A percentile compares a stretch with the other conserved stretches of the same genome.
Evolutionary conservation across 1,284 basidiomycete species (phyloP).

Genomic region (Rhodotorula sp.): DNA sequence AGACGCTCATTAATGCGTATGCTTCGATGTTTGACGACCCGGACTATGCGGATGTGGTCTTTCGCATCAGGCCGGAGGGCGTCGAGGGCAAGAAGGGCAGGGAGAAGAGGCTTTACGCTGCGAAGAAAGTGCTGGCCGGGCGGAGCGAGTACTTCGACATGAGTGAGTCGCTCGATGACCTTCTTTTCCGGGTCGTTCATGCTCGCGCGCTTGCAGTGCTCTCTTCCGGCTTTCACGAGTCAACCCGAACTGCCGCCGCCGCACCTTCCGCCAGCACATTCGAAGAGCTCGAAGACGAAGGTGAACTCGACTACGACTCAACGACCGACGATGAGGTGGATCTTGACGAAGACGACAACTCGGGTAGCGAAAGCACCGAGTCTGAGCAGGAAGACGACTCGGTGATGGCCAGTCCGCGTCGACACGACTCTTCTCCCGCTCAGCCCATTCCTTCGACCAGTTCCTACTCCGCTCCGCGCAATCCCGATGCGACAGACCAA

Average conservation of each 20-base stretch:
- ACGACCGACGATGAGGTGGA: constrained; percentile 23
- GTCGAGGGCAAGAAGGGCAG: constrained; percentile 3
- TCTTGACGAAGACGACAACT: constrained; percentile 43
- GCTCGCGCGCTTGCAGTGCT: constrained; percentile 28
- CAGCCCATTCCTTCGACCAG: too few relatives aligned
- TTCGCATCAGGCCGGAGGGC: constrained; percentile 41
- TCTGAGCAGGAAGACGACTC: neutral
- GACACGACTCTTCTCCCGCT: too few relatives aligned
- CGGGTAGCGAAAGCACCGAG: constrained; percentile 30
- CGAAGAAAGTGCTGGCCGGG: constrained; percentile 50
- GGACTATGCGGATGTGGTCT: constrained; percentile 45
- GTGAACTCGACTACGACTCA: constrained; percentile 24
- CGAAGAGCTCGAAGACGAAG: constrained; percentile 24
- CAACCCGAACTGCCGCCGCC: constrained; percentile 9
- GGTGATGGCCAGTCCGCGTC: neutral
- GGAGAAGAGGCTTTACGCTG: constrained; percentile 48
- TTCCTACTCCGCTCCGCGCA: too few relatives aligned
- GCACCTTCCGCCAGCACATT: neutral
- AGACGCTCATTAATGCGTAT: constrained; percentile 44
- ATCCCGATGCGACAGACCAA: too few relatives aligned
- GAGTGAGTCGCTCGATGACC: constrained; percentile 22
- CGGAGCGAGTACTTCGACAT: constrained; percentile 49
- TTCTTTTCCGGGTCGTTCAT: too few relatives aligned
- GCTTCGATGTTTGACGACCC: constrained; percentile 46
- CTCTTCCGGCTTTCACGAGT: constrained; percentile 41